A percentile compares a stretch with the other conserved stretches of the same genome.
Conservation (phyloP, 108 stramenopile genomes). For the Poteriospumella lacustris region DNA sequence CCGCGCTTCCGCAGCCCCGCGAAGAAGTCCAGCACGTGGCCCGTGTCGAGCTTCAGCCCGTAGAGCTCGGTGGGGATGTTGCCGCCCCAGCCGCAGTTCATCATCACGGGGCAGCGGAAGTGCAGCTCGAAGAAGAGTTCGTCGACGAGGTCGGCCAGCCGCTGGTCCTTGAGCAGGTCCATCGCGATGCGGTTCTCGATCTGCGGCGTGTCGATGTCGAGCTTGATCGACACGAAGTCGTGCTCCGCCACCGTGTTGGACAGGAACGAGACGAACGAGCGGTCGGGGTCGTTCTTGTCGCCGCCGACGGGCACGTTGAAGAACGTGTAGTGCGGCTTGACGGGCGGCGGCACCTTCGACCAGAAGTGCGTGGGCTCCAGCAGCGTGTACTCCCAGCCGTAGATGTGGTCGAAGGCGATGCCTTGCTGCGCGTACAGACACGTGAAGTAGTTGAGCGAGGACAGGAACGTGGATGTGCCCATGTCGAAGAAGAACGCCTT, state of each 20-base stretch:
- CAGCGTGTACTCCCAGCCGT: constrained; percentile 4
- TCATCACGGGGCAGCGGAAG: constrained; percentile 20
- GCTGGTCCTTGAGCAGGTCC: neutral
- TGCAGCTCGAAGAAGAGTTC: constrained; percentile 29
- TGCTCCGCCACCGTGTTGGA: neutral
- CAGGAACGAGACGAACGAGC: neutral
- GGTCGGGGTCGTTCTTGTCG: neutral
- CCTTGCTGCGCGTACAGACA: constrained; percentile 15
- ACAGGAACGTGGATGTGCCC: constrained; percentile 1
- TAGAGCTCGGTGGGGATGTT: neutral
- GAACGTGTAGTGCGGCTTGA: neutral
- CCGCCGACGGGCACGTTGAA: neutral
- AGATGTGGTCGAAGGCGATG: neutral
- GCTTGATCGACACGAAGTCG: constrained; percentile 15
- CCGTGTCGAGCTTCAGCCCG: neutral
- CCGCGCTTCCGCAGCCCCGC: neutral
- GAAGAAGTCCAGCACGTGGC: constrained; percentile 7
- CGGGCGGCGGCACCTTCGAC: neutral
- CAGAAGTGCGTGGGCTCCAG: constrained; percentile 17
- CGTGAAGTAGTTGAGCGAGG: neutral
- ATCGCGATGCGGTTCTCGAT: neutral
- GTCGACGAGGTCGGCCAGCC: neutral
- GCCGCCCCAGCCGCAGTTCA: constrained; percentile 17
- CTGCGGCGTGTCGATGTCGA: constrained; percentile 15
- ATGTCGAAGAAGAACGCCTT: constrained; percentile 10